Evolutionary conservation across 768 basidiomycete genomes (phyloP).

Genomic region (Epithele typhae): DNA sequence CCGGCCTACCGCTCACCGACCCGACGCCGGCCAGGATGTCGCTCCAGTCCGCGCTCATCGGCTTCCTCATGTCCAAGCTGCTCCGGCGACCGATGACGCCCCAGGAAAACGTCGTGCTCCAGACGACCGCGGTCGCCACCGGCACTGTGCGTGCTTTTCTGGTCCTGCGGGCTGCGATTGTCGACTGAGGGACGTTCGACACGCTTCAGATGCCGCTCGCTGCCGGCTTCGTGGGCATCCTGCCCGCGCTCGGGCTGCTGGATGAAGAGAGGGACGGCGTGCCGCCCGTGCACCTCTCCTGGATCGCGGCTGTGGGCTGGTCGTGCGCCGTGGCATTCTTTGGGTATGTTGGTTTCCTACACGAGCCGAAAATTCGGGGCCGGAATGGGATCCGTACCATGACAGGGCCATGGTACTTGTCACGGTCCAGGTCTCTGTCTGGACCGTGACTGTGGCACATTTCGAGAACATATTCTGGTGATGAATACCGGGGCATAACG

Average conservation of each 20-base stretch:
- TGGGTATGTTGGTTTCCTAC: slow-evolving; percentile 44
- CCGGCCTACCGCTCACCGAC: too few relatives aligned
- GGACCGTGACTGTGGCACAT: too few relatives aligned
- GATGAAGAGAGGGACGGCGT: slow-evolving; percentile 70
- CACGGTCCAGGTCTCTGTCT: too few relatives aligned
- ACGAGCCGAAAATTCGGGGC: too few relatives aligned
- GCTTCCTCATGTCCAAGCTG: slow-evolving; percentile 77
- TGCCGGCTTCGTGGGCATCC: slow-evolving; percentile 86
- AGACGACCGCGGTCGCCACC: slow-evolving; percentile 94
- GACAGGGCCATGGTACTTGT: too few relatives aligned
- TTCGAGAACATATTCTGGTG: too few relatives aligned
- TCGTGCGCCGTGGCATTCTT: slow-evolving; percentile 92
- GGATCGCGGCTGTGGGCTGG: slow-evolving; percentile 76
- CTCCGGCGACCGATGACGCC: slow-evolving; percentile 74
- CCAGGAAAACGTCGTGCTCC: slow-evolving; percentile 90
- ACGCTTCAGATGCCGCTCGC: slow-evolving; percentile 68
- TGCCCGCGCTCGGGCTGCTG: slow-evolving; percentile 86
- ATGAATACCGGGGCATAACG: too few relatives aligned
- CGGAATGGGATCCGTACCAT: too few relatives aligned
- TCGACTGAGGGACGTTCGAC: not conserved
- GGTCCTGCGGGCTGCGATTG: too few relatives aligned
- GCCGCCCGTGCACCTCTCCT: slow-evolving; percentile 69
- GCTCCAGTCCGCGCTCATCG: slow-evolving; percentile 89
- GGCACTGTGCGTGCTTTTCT: slow-evolving; percentile 54
- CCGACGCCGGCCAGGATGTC: slow-evolving; percentile 70